Conservation (phyloP, 495 filamentous ascomycete genomes). For the Trichocladium uniseriatum region DNA sequence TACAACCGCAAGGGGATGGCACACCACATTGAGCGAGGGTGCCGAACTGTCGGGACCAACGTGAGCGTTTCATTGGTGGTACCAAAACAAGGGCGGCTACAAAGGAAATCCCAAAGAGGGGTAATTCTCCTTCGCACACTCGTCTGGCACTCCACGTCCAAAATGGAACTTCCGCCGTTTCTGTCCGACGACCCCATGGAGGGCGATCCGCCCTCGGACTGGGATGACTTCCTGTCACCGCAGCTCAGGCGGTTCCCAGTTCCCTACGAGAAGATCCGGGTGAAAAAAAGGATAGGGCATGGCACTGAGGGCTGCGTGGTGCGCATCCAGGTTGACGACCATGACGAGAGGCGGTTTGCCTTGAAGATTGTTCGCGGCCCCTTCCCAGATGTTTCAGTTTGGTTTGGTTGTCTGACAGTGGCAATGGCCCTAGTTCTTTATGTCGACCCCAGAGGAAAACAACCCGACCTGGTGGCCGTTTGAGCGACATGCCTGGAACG, state of each 20-base stretch:
- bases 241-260: neutral
- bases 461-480: neutral
- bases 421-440: too few relatives aligned
- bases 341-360: neutral
- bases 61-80: too few relatives aligned
- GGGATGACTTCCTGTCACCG: neutral
- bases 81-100: too few relatives aligned
- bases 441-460: too few relatives aligned
- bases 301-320: neutral
- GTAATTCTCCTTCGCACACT: too few relatives aligned
- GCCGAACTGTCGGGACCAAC: constrained; percentile 10
- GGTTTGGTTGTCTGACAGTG: too few relatives aligned
- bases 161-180: too few relatives aligned
- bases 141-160: too few relatives aligned
- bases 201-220: neutral
- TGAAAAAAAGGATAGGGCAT: neutral
- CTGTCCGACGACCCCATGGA: too few relatives aligned
- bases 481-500: constrained; percentile 4
- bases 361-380: neutral
- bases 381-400: neutral
- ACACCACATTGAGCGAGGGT: constrained; percentile 26
- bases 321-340: neutral
- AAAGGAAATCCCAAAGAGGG: too few relatives aligned
- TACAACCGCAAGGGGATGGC: constrained; percentile 26
- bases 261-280: neutral